Conservation (phyloP, 1,284 basidiomycete genomes). For the Fomes fomentarius region DNA sequence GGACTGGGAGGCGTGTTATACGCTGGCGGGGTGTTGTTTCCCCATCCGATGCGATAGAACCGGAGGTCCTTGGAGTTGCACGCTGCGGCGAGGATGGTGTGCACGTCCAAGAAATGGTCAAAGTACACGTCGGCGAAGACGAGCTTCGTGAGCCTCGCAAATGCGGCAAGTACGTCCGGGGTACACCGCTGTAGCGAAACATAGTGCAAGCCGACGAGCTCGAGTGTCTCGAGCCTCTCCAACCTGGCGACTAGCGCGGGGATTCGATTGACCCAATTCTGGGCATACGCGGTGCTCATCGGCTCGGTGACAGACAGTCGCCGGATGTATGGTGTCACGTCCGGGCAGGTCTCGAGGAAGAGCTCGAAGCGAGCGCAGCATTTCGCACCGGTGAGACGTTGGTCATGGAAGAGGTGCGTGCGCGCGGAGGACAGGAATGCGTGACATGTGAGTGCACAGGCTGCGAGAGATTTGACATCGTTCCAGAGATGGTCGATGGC, state of each 20-base stretch:
- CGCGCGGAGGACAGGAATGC: conserved; percentile 37
- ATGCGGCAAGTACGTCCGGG: conserved; percentile 7
- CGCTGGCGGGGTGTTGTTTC: conserved; percentile 7
- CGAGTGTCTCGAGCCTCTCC: conserved; percentile 16
- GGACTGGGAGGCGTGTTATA: background rate
- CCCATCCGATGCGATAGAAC: conserved; percentile 24
- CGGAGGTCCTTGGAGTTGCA: conserved; percentile 11
- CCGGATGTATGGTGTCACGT: conserved; percentile 16
- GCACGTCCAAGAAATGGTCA: conserved; percentile 20
- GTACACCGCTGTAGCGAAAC: conserved; percentile 16
- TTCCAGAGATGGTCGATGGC: conserved; percentile 39
- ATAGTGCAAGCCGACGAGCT: conserved; percentile 23
- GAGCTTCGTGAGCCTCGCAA: conserved; percentile 17
- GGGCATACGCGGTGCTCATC: conserved; percentile 16
- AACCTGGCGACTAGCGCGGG: conserved; percentile 17
- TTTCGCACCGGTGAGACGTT: conserved; percentile 12
- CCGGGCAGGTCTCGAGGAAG: conserved; percentile 16
- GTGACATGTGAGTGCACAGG: conserved; percentile 39
- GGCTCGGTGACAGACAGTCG: conserved; percentile 21
- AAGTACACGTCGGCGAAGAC: conserved; percentile 27
- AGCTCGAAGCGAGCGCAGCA: conserved; percentile 21
- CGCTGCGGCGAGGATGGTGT: conserved; percentile 20
- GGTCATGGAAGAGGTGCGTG: conserved; percentile 37
- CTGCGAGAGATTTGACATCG: conserved; percentile 33
- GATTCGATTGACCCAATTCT: conserved; percentile 22